Conservation (phyloP, 2,329 filamentous ascomycete genomes). For the Dendryphion nanum region DNA sequence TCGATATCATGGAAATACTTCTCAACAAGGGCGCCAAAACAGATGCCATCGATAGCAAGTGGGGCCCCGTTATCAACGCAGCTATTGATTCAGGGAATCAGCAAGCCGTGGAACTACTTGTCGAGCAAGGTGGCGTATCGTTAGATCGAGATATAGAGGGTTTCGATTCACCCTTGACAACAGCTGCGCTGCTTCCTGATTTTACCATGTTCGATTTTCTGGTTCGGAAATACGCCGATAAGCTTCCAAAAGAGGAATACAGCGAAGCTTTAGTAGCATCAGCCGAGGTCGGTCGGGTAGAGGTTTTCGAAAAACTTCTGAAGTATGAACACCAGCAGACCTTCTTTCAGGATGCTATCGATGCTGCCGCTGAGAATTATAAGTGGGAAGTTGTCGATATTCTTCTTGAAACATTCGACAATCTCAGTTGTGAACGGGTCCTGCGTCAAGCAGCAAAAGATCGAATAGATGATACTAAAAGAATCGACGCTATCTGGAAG, state of each 20-base stretch:
- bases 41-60: background rate
- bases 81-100: background rate
- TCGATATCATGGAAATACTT: background rate
- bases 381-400: background rate
- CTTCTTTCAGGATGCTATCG: background rate
- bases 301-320: no score
- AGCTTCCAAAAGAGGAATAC: no score
- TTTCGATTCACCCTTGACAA: no score
- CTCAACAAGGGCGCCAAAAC: background rate
- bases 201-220: no score
- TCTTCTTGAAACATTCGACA: background rate
- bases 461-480: constrained; percentile 15
- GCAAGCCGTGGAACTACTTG: background rate
- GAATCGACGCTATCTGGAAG: constrained; percentile 11
- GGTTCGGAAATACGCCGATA: no score
- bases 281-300: no score
- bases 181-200: no score
- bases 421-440: background rate
- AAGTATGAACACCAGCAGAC: no score
- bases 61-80: background rate
- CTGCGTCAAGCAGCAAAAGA: constrained; percentile 18
- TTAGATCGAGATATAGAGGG: no score
- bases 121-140: background rate
- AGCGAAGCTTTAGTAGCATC: no score
- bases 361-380: background rate